Conservation (phyloP, 306 rosid genomes). For the Canavalia ensiformis region DNA sequence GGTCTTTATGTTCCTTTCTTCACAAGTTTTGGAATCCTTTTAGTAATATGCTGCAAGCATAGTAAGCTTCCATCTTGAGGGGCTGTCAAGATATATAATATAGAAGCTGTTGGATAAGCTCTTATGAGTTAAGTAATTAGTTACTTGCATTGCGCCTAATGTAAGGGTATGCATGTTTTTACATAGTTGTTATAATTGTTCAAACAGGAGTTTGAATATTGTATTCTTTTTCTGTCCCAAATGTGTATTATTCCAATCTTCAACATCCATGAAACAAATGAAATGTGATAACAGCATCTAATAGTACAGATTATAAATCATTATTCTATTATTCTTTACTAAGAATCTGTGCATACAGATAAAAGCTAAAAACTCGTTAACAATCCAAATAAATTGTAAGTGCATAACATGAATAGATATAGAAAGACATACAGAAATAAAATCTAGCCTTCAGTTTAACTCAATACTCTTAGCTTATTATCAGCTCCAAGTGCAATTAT, state of each 20-base stretch:
- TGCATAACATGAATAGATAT: neutral
- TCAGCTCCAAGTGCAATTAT: slow-evolving; percentile 24
- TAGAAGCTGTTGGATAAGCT: neutral
- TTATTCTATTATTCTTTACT: slow-evolving; percentile 1
- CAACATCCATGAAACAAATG: neutral
- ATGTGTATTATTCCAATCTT: neutral
- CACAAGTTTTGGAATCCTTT: neutral
- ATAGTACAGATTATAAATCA: neutral
- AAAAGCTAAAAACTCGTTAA: neutral
- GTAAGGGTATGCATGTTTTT: neutral
- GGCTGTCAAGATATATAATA: neutral
- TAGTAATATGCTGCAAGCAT: neutral
- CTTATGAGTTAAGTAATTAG: neutral
- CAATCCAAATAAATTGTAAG: neutral
- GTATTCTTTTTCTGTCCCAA: slow-evolving; percentile 1
- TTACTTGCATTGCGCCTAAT: neutral
- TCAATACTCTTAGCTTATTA: slow-evolving; percentile 19
- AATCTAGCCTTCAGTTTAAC: neutral
- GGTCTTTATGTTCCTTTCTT: too few species aligned
- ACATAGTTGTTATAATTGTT: neutral
- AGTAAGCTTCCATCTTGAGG: slow-evolving; percentile 2
- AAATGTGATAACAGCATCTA: neutral
- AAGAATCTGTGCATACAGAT: neutral
- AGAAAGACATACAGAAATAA: neutral
- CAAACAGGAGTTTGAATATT: neutral